phyloP scores from a whole-genome alignment of 345 rosid species.

The Salix brachista region DNA sequence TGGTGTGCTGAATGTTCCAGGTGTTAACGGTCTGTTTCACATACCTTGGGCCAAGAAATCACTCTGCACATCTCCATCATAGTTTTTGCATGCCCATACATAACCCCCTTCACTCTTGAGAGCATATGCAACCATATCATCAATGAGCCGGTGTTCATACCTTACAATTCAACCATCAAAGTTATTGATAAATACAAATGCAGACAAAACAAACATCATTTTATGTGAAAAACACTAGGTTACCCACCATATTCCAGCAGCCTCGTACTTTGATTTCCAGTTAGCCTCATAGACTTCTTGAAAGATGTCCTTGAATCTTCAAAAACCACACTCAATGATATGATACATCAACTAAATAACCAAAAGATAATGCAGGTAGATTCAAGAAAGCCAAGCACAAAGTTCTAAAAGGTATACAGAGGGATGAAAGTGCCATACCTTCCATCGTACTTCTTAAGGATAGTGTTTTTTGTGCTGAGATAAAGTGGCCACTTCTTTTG shows the following conservation, averaged over 20 bases:
- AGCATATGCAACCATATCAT: constrained; percentile 99
- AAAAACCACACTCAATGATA: not conserved
- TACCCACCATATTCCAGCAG: constrained; percentile 87
- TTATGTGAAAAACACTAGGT: not conserved
- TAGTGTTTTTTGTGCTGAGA: constrained; percentile 96
- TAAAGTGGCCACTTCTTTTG: constrained; percentile 98
- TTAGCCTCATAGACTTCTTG: constrained; percentile 91
- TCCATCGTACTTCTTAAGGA: constrained; percentile 98
- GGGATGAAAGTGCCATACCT: constrained; percentile 44
- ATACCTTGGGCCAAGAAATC: constrained; percentile 97
- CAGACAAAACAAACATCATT: not conserved
- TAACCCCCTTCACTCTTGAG: constrained; percentile 97
- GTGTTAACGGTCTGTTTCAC: constrained; percentile 8
- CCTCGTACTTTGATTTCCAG: constrained; percentile 93
- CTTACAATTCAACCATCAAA: constrained; percentile 37
- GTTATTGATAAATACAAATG: not conserved
- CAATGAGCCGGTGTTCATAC: constrained; percentile 99
- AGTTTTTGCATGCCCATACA: constrained; percentile 99
- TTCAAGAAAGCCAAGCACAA: not conserved
- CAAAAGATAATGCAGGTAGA: not conserved
- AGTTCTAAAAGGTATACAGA: not conserved
- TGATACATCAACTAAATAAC: not conserved
- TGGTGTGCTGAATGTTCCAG: not conserved
- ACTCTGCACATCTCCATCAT: constrained; percentile 99
- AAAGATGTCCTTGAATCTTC: constrained; percentile 95